Conservation (phyloP, 2,329 filamentous ascomycete genomes). For the Aspergillus chevalieri region DNA sequence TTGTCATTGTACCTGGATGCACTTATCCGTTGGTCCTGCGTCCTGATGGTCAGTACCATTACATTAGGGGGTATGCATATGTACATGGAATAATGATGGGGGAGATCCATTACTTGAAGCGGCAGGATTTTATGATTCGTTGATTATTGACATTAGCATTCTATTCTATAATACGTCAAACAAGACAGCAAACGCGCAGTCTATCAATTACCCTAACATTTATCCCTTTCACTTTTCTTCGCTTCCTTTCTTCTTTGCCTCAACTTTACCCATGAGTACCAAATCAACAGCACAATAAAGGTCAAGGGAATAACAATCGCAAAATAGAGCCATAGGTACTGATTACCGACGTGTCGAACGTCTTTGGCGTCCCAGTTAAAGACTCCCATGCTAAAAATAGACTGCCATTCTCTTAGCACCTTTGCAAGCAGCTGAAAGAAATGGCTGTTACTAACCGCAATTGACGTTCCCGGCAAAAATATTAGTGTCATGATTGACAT, state of each 20-base stretch:
- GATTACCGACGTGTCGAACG: background rate
- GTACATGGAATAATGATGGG: no score
- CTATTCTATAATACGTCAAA: no score
- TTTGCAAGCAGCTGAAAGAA: no score
- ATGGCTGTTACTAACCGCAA: background rate
- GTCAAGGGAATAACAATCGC: background rate
- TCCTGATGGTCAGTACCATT: no score
- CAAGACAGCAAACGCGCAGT: no score
- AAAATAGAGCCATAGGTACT: background rate
- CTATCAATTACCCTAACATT: no score
- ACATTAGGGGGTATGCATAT: no score
- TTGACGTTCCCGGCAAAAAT: background rate
- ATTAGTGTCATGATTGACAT: background rate
- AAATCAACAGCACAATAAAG: background rate
- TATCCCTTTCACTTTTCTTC: background rate
- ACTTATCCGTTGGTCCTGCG: no score
- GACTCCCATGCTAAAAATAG: background rate
- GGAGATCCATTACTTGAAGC: no score
- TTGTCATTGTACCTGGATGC: no score
- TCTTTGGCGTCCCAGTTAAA: background rate
- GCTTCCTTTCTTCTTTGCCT: background rate
- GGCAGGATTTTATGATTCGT: no score
- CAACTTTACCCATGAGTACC: background rate
- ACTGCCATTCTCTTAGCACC: background rate
- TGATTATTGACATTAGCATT: no score